Evolutionary conservation across 257 asterid species (phyloP).

Genomic region (Solanum neorickii): DNA sequence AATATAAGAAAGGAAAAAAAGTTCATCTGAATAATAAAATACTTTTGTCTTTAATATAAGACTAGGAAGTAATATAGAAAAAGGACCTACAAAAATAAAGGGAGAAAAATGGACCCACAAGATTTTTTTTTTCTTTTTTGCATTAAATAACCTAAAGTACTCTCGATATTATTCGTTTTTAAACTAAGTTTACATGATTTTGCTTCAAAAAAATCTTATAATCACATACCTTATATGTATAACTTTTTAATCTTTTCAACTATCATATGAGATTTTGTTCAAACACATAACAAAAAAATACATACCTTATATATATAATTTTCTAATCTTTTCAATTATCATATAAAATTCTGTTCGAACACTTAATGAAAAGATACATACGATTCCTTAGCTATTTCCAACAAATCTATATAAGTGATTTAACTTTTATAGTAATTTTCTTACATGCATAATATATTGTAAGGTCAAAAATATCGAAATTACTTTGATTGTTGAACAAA

Average conservation of each 20-base stretch:
- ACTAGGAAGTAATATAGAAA: neutral
- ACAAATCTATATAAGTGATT: neutral
- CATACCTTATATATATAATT: neutral
- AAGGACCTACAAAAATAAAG: neutral
- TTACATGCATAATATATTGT: neutral
- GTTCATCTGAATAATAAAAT: too few relatives aligned
- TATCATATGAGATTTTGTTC: too few relatives aligned
- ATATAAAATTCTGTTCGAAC: too few relatives aligned
- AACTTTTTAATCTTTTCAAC: too few relatives aligned
- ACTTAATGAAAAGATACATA: too few relatives aligned
- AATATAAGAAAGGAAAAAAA: neutral
- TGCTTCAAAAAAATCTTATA: too few relatives aligned
- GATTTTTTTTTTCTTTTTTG: neutral
- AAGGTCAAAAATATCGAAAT: neutral
- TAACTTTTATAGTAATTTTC: neutral
- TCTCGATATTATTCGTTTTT: neutral
- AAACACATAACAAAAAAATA: fast-evolving
- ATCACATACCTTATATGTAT: neutral
- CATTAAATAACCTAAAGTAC: neutral
- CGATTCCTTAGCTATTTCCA: neutral
- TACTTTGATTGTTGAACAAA: neutral
- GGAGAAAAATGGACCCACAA: neutral
- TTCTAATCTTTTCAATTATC: too few relatives aligned
- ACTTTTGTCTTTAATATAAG: neutral
- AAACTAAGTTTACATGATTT: too few relatives aligned